Base-by-base conservation (phyloP, 805 yeast genomes). In the Metschnikowia sp. region DNA sequence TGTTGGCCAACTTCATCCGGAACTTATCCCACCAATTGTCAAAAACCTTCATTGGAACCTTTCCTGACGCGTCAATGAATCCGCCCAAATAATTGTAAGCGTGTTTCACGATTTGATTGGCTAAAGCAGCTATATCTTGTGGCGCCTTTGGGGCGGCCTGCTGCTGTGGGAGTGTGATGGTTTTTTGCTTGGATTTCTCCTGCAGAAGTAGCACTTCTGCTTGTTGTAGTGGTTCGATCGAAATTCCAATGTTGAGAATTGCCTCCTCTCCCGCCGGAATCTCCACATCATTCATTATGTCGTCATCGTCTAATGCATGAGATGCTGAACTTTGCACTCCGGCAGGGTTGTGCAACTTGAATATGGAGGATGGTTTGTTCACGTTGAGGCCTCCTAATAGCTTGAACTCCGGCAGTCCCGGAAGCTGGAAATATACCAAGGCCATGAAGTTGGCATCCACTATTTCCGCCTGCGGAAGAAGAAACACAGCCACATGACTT, bases 1-100 rank as follows among this genome's bases (percentile, higher is more conserved):
- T 95, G 51, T 85, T 86, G 10, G 80, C 76, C 49, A 94, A 58
- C 60, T 86, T 84, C 7, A 78, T 67, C 63, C 80, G 87, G 68
- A 94, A 92, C 66, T 89, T 91, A 54, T 78, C 83, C 99, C 99
- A 88, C 99, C 99, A 92, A 36, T 79, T 84, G 62, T 92, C 95
- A 59, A 92, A 92, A 37, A 82, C 86, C 59, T 84, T 87, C 61
- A 92, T 87, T 3, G 91, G 86, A 3, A 92, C 97, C 56, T 82
- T 88, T 2, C 96, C 96, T 19, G 78, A 73, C 5, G 70, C 63
- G 60, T 89, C 96, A 8, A 89, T 78, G 62, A 91, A 92, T n/a
- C 97, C 88, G 2, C 95, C 82, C 41, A 92, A 67, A 62, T 79
- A 94, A 62, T 94, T 91, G 68, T 92, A 94, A 1, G 97, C 97